phyloP scores from a whole-genome alignment of 345 rosid species.

The Populus davidiana region DNA sequence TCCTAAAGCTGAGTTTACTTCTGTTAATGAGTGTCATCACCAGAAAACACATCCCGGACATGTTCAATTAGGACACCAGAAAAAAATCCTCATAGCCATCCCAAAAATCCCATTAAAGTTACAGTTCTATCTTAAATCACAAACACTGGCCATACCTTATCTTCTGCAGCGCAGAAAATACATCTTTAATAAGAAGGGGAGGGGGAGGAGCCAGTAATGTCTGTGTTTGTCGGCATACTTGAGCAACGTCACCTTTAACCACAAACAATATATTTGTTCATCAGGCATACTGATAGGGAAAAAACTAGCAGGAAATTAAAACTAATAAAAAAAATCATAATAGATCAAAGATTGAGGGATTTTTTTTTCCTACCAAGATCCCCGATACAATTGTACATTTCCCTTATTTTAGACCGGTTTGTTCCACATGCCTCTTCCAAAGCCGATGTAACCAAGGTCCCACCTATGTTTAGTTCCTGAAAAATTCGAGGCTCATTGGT shows the following conservation, averaged over 20 bases:
- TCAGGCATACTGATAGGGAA: neutral
- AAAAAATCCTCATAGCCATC: neutral
- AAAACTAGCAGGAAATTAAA: neutral
- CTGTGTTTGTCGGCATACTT: conserved; percentile 78
- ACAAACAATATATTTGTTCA: conserved; percentile 11
- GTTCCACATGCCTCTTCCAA: conserved; percentile 89
- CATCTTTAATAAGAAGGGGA: conserved; percentile 65
- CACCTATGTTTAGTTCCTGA: conserved; percentile 86
- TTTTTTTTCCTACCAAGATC: conserved; percentile 68
- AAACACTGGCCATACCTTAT: conserved; percentile 54
- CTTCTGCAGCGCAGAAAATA: conserved; percentile 57
- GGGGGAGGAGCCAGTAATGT: conserved; percentile 70
- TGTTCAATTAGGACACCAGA: too few species aligned
- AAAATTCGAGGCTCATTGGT: conserved; percentile 19
- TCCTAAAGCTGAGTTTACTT: neutral
- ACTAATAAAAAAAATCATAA: neutral
- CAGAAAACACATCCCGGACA: too few species aligned
- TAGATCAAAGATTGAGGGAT: neutral
- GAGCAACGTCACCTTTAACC: conserved; percentile 83
- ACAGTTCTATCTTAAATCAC: neutral
- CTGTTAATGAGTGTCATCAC: too few species aligned
- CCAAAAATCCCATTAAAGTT: neutral
- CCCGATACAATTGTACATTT: conserved; percentile 70
- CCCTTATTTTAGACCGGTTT: conserved; percentile 58
- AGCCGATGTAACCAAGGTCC: conserved; percentile 71